Base-by-base conservation (phyloP, 345 rosid genomes). In the Pseudoturritis turrita region DNA sequence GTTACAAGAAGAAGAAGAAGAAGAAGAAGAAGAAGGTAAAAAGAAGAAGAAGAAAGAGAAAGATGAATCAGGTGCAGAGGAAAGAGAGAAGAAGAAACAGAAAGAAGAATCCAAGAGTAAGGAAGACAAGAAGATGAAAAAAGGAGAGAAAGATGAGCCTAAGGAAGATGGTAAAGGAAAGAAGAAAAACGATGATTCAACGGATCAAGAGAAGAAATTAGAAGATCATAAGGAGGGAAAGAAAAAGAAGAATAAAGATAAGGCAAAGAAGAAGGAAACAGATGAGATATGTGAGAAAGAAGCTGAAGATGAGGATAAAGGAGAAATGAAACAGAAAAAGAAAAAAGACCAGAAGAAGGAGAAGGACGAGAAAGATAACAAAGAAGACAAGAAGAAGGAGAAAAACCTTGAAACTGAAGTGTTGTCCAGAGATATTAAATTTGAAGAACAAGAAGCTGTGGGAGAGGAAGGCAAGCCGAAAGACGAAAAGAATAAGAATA, bases 351-450 rank as follows among this genome's bases (percentile, higher is more conserved):
- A 41, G 10, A 43, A 22, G 3, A 18, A 39, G 25, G 39, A 15
- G 26, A 29, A 62, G 44, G 55, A 54, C 0, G 53, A 52, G 19
- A 22, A 43, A 14, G 64, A 49, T 25, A 58, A 46, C 26, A 47
- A 55, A 19, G 57, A 14, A 37, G 74, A 33, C 55, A 68, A 33
- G 49, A 65, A 26, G 18, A 67, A 53, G 40, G 69, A 54, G 8
- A 71, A 72, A 41, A 43, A 33, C 17, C 18, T 0, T 14, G 74
- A 77, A 26, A 52, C 56, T 68, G 59, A 75, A 68, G 78, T 67
- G 1, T 0, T 43, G 1, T 21, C 53, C 0, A 75, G 55, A 60
- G 74, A 52, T 11, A 29, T 46, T 13, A 46, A 65, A 28, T 4
- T 72, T 46, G 61, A 75, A 62, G 60, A 62, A 47, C 17, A 23